phyloP scores from a whole-genome alignment of 345 rosid genomes.

The Camelina laxa region DNA sequence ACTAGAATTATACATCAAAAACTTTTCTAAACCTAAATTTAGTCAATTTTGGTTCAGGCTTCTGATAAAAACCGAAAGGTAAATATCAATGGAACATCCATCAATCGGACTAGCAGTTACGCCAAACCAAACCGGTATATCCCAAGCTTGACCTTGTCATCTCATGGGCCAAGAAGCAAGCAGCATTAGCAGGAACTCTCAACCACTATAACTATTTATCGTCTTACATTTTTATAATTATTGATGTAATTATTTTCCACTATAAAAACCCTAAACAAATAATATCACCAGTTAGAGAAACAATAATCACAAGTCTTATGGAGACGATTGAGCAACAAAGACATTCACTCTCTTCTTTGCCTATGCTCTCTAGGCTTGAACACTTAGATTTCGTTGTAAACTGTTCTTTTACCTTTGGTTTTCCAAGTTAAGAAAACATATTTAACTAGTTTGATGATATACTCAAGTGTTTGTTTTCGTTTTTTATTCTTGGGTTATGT shows the following conservation, averaged over 20 bases:
- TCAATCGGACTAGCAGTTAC: too few species aligned
- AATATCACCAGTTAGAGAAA: background rate
- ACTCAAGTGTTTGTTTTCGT: background rate
- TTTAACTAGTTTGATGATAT: background rate
- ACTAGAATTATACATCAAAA: too few species aligned
- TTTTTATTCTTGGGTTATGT: background rate
- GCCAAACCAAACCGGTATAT: conserved; percentile 28
- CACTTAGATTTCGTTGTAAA: conserved; percentile 70
- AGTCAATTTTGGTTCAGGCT: too few species aligned
- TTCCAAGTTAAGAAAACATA: background rate
- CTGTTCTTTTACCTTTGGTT: background rate
- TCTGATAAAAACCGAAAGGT: too few species aligned
- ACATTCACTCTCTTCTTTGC: conserved; percentile 49
- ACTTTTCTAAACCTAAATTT: too few species aligned
- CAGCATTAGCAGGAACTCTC: conserved; percentile 58
- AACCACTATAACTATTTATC: background rate
- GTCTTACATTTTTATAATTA: conserved; percentile 8
- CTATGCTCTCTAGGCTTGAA: conserved; percentile 74
- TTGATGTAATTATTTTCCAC: background rate
- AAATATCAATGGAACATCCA: too few species aligned
- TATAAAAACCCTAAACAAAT: background rate
- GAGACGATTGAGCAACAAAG: conserved; percentile 58
- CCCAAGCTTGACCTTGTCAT: conserved; percentile 84
- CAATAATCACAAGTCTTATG: conserved; percentile 18
- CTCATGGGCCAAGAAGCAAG: conserved; percentile 95